These are phyloP conservation scores for Cryptococcus sp. DNA, from an alignment of 1,284 basidiomycete genomes.

Conservation along the genomic window DNA sequence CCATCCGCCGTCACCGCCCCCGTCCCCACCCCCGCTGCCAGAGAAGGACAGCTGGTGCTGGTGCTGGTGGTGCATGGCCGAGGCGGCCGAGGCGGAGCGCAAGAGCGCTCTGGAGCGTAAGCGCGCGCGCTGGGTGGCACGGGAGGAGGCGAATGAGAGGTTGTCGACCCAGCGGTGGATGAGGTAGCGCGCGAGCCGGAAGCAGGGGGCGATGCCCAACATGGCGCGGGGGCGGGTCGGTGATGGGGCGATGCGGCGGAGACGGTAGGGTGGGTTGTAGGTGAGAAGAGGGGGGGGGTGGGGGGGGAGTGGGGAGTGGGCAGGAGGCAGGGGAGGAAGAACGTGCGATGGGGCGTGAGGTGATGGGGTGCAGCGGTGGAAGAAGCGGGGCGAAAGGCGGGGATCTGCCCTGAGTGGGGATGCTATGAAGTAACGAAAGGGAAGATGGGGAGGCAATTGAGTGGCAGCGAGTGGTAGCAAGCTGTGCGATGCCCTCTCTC, in stretches of 20 bases:
- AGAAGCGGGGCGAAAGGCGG: not conserved
- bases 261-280: not conserved
- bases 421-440: too few relatives aligned
- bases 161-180: slow-evolving; percentile 40
- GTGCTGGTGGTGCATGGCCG: not conserved
- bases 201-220: slow-evolving; percentile 36
- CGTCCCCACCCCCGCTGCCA: too few relatives aligned
- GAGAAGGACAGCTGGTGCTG: not conserved
- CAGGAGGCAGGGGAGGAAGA: not conserved
- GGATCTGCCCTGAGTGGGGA: not conserved
- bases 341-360: not conserved
- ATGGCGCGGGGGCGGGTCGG: slow-evolving; percentile 6
- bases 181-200: slow-evolving; percentile 41
- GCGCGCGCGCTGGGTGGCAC: too few relatives aligned
- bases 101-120: slow-evolving; percentile 1
- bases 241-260: slow-evolving; percentile 2
- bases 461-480: too few relatives aligned
- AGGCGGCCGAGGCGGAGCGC: not conserved
- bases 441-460: too few relatives aligned
- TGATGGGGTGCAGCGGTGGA: not conserved
- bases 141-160: slow-evolving; percentile 9
- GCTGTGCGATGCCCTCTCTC: too few relatives aligned
- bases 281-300: not conserved
- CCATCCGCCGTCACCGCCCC: too few relatives aligned
- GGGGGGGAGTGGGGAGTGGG: not conserved